Evolutionary conservation across 257 asterid species (phyloP).

Genomic region (Mitragyna speciosa): DNA sequence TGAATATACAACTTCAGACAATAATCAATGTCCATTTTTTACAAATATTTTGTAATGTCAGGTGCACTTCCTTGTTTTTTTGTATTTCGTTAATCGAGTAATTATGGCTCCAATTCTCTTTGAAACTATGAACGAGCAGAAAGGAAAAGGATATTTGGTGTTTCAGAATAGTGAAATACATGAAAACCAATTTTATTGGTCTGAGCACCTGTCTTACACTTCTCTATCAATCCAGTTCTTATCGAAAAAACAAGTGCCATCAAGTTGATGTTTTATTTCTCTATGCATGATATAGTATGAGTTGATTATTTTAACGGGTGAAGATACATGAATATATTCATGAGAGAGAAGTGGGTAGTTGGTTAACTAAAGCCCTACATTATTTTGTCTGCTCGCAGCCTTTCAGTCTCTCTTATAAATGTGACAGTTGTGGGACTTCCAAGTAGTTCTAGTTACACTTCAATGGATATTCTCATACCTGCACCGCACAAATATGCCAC

Average conservation of each 20-base stretch:
- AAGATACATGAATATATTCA: no score
- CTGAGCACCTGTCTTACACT: not conserved
- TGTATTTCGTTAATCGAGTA: not conserved
- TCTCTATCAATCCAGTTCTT: not conserved
- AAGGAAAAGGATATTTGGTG: not conserved
- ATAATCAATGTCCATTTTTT: not conserved
- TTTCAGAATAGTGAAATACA: not conserved
- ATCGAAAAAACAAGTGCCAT: not conserved
- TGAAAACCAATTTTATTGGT: no score
- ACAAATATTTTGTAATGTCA: not conserved
- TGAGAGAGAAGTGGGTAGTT: no score
- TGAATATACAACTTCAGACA: not conserved
- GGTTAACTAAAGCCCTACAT: no score
- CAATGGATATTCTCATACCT: not conserved
- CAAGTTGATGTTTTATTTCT: not conserved
- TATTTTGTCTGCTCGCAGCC: no score
- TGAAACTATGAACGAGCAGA: not conserved
- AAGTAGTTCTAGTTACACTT: no score
- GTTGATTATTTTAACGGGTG: no score
- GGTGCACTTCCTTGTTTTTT: not conserved
- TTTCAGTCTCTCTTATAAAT: no score
- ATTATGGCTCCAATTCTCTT: not conserved
- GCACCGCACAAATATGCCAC: not conserved
- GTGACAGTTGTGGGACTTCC: no score
- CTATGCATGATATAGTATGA: no score